A percentile compares a stretch with the other conserved stretches of the same genome.
phyloP scores from a whole-genome alignment of 306 rosid species.

The Trichosanthes cucumerina region DNA sequence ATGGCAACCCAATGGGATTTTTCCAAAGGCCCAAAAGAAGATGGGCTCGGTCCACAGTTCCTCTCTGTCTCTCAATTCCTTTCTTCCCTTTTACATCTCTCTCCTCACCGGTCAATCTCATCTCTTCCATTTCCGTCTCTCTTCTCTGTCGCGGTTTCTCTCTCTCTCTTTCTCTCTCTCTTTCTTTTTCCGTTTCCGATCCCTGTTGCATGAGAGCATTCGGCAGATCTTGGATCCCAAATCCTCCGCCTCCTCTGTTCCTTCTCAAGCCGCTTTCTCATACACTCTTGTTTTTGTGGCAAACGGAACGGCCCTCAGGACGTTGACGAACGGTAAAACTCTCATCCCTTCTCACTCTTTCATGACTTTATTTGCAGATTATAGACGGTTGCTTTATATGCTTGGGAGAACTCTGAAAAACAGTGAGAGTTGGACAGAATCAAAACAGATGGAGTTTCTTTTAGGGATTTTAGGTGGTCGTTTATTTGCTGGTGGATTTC shows the following conservation, averaged over 20 bases:
- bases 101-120: not conserved
- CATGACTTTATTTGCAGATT: not conserved
- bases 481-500: not conserved
- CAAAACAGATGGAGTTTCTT: not conserved
- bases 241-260: not conserved
- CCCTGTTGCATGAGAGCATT: not conserved
- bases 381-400: not conserved
- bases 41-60: not conserved
- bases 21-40: not conserved
- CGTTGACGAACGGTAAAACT: constrained; percentile 2
- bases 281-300: not conserved
- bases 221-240: not conserved
- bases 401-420: not conserved
- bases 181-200: too few relatives aligned
- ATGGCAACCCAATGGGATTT: not conserved
- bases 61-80: not conserved
- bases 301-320: not conserved
- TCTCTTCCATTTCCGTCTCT: not conserved
- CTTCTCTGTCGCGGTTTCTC: not conserved
- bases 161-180: too few relatives aligned
- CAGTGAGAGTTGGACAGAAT: not conserved
- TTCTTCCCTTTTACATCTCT: not conserved
- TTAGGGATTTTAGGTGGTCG: not conserved
- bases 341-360: not conserved
- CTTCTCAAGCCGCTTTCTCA: not conserved